Evolutionary conservation across 2,329 filamentous ascomycete species (phyloP).

Genomic region (Elsinoe batatas): DNA sequence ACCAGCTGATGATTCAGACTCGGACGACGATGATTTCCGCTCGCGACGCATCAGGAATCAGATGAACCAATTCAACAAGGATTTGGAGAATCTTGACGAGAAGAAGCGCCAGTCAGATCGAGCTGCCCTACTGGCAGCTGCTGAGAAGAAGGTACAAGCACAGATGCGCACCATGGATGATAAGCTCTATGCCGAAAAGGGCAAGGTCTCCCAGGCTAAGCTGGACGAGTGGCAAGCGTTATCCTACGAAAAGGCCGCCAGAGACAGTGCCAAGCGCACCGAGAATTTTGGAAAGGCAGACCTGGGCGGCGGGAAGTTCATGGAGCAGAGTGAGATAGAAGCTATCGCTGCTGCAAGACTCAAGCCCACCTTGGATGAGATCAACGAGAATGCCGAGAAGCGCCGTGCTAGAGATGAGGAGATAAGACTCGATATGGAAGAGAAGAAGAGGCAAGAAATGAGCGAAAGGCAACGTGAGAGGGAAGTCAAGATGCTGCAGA

Average conservation of each 20-base stretch:
- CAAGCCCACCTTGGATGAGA: conserved; percentile 76
- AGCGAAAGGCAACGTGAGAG: conserved; percentile 43
- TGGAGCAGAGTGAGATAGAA: conserved; percentile 69
- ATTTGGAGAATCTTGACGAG: conserved; percentile 57
- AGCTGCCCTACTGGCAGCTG: conserved; percentile 63
- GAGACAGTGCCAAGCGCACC: conserved; percentile 52
- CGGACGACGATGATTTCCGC: conserved; percentile 53
- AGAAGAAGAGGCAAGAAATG: conserved; percentile 51
- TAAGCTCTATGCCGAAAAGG: conserved; percentile 65
- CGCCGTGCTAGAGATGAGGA: conserved; percentile 59
- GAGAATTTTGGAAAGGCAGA: conserved; percentile 51
- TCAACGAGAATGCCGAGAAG: conserved; percentile 65
- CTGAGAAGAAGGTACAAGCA: conserved; percentile 76
- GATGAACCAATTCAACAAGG: conserved; percentile 67
- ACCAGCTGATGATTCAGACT: conserved; percentile 32
- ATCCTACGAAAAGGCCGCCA: conserved; percentile 58
- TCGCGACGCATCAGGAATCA: conserved; percentile 66
- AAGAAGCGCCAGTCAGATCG: conserved; percentile 68
- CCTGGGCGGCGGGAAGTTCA: conserved; percentile 70
- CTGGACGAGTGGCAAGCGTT: conserved; percentile 70
- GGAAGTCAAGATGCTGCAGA: conserved; percentile 37
- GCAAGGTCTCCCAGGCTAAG: conserved; percentile 58
- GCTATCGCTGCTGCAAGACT: conserved; percentile 66
- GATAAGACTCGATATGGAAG: conserved; percentile 53
- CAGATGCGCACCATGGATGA: conserved; percentile 73